These are phyloP conservation scores for Paramecium caudatum DNA, from an alignment of 73 alveolate species.

Conservation along the genomic window DNA sequence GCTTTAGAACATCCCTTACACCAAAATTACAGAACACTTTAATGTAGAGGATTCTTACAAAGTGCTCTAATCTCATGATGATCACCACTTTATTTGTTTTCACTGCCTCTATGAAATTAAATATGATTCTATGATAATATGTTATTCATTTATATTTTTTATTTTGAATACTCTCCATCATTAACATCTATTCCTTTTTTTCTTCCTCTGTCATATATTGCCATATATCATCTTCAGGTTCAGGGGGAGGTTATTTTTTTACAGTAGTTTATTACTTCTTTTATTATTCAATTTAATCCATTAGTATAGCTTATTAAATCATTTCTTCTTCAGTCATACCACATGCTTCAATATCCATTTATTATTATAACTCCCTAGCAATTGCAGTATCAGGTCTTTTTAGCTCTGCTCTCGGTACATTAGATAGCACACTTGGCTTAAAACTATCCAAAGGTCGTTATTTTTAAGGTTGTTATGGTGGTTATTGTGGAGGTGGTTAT, in stretches of 20 bases:
- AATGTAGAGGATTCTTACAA: conserved; percentile 35
- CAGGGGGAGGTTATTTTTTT: not conserved
- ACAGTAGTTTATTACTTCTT: not conserved
- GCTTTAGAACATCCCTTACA: conserved; percentile 48
- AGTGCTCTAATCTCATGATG: conserved; percentile 49
- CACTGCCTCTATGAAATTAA: conserved; percentile 18
- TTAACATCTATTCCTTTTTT: not conserved
- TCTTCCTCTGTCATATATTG: not conserved
- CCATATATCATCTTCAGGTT: too few species aligned
- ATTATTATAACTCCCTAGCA: conserved; percentile 13
- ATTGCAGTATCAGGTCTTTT: conserved; percentile 61
- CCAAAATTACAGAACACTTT: conserved; percentile 42
- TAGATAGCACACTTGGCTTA: too few species aligned
- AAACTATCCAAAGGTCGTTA: too few species aligned
- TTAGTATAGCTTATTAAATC: not conserved
- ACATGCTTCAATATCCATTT: conserved; percentile 7
- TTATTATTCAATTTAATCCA: not conserved
- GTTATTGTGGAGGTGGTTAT: not conserved
- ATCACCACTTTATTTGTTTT: conserved; percentile 29
- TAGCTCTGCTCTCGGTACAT: not conserved
- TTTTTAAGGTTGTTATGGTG: too few species aligned
- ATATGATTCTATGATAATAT: conserved; percentile 18
- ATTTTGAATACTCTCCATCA: not conserved
- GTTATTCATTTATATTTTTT: not conserved
- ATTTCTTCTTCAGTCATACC: conserved; percentile 28